Conservation (phyloP, 306 rosid genomes). For the Gillenia trifoliata region DNA sequence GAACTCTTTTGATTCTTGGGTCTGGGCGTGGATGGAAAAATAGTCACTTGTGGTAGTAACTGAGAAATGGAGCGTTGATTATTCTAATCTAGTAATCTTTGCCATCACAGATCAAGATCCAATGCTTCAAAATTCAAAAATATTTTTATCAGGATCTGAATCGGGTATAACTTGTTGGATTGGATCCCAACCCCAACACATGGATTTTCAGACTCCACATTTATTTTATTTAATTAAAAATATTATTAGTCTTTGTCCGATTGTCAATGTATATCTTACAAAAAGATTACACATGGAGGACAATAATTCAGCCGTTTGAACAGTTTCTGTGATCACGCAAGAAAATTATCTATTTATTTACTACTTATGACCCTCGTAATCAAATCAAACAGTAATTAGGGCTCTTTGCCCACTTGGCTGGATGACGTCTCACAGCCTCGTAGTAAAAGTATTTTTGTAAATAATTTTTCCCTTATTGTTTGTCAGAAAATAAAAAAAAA, state of each 20-base stretch:
- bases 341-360: too few relatives aligned
- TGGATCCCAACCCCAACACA: conserved; percentile 1
- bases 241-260: background rate
- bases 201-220: background rate
- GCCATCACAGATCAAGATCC: background rate
- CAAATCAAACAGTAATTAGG: too few relatives aligned
- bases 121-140: background rate
- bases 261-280: background rate
- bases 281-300: background rate
- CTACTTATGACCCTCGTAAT: too few relatives aligned
- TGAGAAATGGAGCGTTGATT: background rate
- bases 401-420: too few relatives aligned
- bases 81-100: background rate
- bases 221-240: background rate
- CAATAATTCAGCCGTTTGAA: background rate
- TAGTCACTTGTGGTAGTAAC: background rate
- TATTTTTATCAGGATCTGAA: background rate
- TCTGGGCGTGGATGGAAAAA: conserved; percentile 2
- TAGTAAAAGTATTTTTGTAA: too few relatives aligned
- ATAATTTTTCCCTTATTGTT: too few relatives aligned
- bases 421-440: too few relatives aligned
- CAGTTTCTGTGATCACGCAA: background rate
- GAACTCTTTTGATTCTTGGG: conserved; percentile 2
- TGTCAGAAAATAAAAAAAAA: too few relatives aligned
- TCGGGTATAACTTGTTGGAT: background rate